Evolutionary conservation across 1,139 yeast species (phyloP), one percentile per base, ranked within the genome.

Genomic region (Yamadazyma atlantica): DNA sequence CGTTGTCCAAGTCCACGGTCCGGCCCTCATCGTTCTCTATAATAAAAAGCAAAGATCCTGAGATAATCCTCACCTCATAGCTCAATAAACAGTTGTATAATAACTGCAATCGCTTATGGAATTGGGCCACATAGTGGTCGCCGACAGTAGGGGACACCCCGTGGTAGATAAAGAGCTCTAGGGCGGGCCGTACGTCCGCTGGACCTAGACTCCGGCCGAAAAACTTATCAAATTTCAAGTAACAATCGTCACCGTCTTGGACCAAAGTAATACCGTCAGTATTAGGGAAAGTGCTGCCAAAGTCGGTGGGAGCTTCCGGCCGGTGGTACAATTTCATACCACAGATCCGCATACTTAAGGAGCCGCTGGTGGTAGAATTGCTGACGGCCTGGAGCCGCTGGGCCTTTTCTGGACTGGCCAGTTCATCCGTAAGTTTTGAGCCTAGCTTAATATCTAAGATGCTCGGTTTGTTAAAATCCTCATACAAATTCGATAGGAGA

Each of bases 371-470:
- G 2, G 97, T 90, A 0, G 67, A 46, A 1, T 62, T 55, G 31
- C 94, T 75, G 0, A 92, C 97, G 29, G 69, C 59, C 24, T 64
- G 66, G 50, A 92, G 62, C 30, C 97, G 57, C 31, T 62, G 63
- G 13, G 64, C 68, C 53, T 92, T 92, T 24, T 80, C 95, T 0
- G 52, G 59, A 1, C 70, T 38, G 0, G 87, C 78, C 4, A 64
- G 60, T 3, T 69, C 70, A 59, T 90, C 97, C 50, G 85, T 80
- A 25, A 92, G 62, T 11, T 71, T 55, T 4, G 79, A 61, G 0
- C 98, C 98, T 5, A 92, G 67, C 55, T 92, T 92, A 37, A 90
- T 77, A 55, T 92, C 98, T 45, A 90, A 54, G 2, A 92, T 73
- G 41, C 85, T 77, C 0, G 98, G 97, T 35, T 66, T 62, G 3